These are phyloP conservation scores for Candolleomyces aberdarensis DNA, from an alignment of 768 basidiomycete species.

Conservation along the genomic window DNA sequence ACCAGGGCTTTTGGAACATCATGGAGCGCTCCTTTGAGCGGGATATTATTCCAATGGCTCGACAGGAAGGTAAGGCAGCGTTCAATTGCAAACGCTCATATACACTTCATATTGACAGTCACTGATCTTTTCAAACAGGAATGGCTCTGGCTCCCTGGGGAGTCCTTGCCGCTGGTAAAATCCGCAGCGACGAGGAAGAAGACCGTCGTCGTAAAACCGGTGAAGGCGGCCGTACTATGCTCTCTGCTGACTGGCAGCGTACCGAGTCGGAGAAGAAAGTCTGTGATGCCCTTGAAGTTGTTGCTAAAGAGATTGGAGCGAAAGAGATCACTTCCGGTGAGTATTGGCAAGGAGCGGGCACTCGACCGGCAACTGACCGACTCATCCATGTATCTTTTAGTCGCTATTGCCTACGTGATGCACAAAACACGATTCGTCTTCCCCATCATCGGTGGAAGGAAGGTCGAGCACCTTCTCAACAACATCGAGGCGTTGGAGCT, in stretches of 20 bases:
- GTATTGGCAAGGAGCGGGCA: slow-evolving; percentile 4
- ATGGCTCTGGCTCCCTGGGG: slow-evolving; percentile 33
- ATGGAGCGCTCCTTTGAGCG: slow-evolving; percentile 47
- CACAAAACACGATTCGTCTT: slow-evolving; percentile 53
- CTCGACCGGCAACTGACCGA: background rate
- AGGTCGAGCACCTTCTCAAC: slow-evolving; percentile 47
- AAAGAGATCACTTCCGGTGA: slow-evolving; percentile 44
- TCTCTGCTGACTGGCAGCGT: slow-evolving; percentile 39
- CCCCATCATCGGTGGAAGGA: slow-evolving; percentile 50
- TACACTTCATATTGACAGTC: background rate
- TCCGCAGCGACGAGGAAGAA: slow-evolving; percentile 51
- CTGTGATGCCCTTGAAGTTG: slow-evolving; percentile 43
- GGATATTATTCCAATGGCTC: slow-evolving; percentile 48
- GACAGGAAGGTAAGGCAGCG: slow-evolving; percentile 29
- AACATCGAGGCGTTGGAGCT: slow-evolving; percentile 53
- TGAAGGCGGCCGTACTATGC: slow-evolving; percentile 37
- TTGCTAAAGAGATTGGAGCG: slow-evolving; percentile 48
- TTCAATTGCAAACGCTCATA: too few species aligned
- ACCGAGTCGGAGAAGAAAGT: slow-evolving; percentile 41
- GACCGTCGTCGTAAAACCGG: slow-evolving; percentile 22
- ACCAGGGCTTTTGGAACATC: slow-evolving; percentile 47
- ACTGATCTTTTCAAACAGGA: background rate
- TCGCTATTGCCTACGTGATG: slow-evolving; percentile 53
- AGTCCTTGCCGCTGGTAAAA: slow-evolving; percentile 37
- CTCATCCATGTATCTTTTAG: slow-evolving; percentile 16